phyloP scores from a whole-genome alignment of 78 protist species.

The Speleostelium caveatum region DNA sequence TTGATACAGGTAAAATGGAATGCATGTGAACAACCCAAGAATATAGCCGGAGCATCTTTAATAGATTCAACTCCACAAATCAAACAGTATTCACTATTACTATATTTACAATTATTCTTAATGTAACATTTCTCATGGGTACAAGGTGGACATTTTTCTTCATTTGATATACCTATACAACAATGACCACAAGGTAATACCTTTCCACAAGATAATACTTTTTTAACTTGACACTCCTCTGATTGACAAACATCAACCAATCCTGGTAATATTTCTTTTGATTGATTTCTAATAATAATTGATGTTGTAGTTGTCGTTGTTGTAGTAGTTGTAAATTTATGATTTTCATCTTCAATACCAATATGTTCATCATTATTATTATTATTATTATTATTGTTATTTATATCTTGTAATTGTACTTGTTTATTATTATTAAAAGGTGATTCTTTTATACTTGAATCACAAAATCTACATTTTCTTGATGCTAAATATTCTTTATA shows the following conservation, averaged over 20 bases:
- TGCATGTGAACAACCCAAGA: constrained; percentile 38
- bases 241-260: background rate
- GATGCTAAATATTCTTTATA: constrained; percentile 26
- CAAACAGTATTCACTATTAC: constrained; percentile 8
- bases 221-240: constrained; percentile 40
- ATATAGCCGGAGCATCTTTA: constrained; percentile 23
- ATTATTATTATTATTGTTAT: no score
- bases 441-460: background rate
- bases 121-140: constrained; percentile 17
- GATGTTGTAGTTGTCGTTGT: background rate
- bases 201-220: background rate
- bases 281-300: background rate
- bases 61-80: constrained; percentile 25
- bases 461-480: constrained; percentile 60
- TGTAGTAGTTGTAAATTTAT: no score
- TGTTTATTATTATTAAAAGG: no score
- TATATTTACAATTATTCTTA: background rate
- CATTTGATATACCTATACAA: constrained; percentile 44
- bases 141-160: constrained; percentile 47
- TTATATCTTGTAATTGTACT: no score
- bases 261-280: no score
- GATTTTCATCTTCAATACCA: no score
- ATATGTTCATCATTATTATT: no score
- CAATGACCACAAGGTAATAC: constrained; percentile 33
- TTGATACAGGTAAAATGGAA: constrained; percentile 34